These are phyloP conservation scores for Euphorbia pulcherrima DNA, from an alignment of 345 rosid genomes.

Conservation along the genomic window DNA sequence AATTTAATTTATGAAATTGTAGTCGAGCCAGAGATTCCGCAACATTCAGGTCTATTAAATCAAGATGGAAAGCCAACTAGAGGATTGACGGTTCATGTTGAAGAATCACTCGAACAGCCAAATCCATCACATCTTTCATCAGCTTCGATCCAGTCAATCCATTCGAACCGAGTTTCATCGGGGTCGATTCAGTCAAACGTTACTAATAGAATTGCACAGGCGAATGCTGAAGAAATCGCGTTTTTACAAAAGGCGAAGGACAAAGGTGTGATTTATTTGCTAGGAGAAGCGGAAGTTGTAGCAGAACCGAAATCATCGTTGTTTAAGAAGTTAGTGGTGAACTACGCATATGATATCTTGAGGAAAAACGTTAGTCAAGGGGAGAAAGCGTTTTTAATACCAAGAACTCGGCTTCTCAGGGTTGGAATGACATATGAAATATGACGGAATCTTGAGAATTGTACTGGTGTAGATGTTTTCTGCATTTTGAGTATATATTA, in stretches of 20 bases:
- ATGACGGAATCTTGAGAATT: too few relatives aligned
- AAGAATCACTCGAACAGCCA: slow-evolving; percentile 27
- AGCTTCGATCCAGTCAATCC: slow-evolving; percentile 23
- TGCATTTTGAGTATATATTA: too few relatives aligned
- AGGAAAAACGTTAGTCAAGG: slow-evolving; percentile 63
- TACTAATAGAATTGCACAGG: slow-evolving; percentile 20
- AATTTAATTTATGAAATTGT: slow-evolving; percentile 23
- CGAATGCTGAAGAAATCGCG: slow-evolving; percentile 43
- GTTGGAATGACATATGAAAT: slow-evolving; percentile 88
- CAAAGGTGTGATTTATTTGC: slow-evolving; percentile 55
- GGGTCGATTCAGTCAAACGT: slow-evolving; percentile 31
- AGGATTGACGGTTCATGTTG: slow-evolving; percentile 21
- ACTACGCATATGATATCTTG: slow-evolving; percentile 49
- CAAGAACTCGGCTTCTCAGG: slow-evolving; percentile 52
- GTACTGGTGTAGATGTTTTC: too few relatives aligned
- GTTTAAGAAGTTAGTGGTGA: slow-evolving; percentile 57
- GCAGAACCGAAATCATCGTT: slow-evolving; percentile 46
- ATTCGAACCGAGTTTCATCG: slow-evolving; percentile 32
- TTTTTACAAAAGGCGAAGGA: slow-evolving; percentile 56
- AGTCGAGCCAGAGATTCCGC: background rate
- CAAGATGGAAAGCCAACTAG: slow-evolving; percentile 22
- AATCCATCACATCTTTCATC: slow-evolving; percentile 35
- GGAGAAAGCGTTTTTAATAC: slow-evolving; percentile 53
- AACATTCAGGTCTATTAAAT: slow-evolving; percentile 15
- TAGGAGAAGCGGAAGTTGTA: slow-evolving; percentile 63